Evolutionary conservation across 2,329 filamentous ascomycete genomes (phyloP).

Genomic region (Tothia fuscella): DNA sequence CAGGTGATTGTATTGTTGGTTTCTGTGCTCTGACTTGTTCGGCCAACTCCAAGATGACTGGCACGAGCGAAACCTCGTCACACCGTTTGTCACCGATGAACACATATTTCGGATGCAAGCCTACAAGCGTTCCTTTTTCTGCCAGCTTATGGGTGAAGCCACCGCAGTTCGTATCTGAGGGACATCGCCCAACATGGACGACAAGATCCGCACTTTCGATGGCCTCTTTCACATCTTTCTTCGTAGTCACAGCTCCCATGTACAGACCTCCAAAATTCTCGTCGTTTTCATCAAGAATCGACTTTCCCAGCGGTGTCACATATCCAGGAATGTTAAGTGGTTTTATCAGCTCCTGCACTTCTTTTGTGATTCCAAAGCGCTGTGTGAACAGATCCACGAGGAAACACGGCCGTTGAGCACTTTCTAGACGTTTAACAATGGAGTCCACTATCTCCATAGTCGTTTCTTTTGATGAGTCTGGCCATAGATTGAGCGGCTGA

Average conservation of each 20-base stretch:
- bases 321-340: conserved; percentile 27
- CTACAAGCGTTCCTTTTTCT: conserved; percentile 29
- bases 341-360: conserved; percentile 22
- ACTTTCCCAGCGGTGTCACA: conserved; percentile 30
- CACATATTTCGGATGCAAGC: too few species aligned
- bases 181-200: conserved; percentile 27
- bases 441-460: too few species aligned
- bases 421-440: too few species aligned
- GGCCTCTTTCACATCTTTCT: conserved; percentile 21
- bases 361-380: conserved; percentile 24
- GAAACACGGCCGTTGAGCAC: conserved; percentile 21
- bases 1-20: too few species aligned
- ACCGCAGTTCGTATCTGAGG: conserved; percentile 31
- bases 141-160: conserved; percentile 27
- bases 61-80: too few species aligned
- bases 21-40: too few species aligned
- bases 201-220: conserved; percentile 26
- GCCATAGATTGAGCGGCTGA: too few species aligned
- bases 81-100: too few species aligned
- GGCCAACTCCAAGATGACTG: too few species aligned
- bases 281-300: conserved; percentile 30
- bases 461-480: too few species aligned
- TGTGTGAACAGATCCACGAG: conserved; percentile 29
- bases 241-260: conserved; percentile 25
- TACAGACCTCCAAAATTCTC: conserved; percentile 28